Conservation (phyloP, 2,329 filamentous ascomycete genomes). For the Dothistroma septosporum region DNA sequence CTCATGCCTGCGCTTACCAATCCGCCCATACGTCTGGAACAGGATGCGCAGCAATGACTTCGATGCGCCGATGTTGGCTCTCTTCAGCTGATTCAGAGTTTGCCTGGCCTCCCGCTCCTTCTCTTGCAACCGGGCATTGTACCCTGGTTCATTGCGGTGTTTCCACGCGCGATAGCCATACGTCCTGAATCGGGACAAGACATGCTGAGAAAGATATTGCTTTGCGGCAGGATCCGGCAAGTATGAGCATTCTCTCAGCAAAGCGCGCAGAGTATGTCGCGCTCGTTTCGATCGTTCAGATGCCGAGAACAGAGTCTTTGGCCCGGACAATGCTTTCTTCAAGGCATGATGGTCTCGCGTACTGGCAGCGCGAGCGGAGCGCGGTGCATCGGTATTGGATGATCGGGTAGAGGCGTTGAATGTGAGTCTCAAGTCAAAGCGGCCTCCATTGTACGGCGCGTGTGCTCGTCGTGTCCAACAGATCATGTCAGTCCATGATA, state of each 20-base stretch:
- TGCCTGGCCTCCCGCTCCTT: conserved; percentile 38
- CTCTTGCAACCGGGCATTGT: conserved; percentile 12
- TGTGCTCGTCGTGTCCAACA: background rate
- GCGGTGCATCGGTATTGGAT: background rate
- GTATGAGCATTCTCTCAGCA: conserved; percentile 58
- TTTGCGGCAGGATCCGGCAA: conserved; percentile 56
- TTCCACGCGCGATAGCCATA: conserved; percentile 19
- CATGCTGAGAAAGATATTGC: conserved; percentile 47
- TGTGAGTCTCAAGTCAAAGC: background rate
- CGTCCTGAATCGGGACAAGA: conserved; percentile 46
- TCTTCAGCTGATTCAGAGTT: conserved; percentile 43
- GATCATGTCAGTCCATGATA: background rate
- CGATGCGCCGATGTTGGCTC: conserved; percentile 55
- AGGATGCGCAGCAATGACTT: conserved; percentile 51
- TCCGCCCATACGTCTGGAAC: conserved; percentile 54
- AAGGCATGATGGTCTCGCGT: background rate
- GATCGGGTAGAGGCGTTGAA: background rate
- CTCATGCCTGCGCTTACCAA: conserved; percentile 49
- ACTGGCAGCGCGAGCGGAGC: background rate
- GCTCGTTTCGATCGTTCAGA: conserved; percentile 21
- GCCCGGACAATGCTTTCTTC: background rate
- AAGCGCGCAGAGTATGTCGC: conserved; percentile 50
- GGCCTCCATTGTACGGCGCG: background rate
- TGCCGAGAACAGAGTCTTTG: background rate
- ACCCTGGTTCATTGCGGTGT: conserved; percentile 16